Base-by-base conservation (phyloP, 2,329 filamentous ascomycete genomes). In the Ceratocystiopsis sp. region DNA sequence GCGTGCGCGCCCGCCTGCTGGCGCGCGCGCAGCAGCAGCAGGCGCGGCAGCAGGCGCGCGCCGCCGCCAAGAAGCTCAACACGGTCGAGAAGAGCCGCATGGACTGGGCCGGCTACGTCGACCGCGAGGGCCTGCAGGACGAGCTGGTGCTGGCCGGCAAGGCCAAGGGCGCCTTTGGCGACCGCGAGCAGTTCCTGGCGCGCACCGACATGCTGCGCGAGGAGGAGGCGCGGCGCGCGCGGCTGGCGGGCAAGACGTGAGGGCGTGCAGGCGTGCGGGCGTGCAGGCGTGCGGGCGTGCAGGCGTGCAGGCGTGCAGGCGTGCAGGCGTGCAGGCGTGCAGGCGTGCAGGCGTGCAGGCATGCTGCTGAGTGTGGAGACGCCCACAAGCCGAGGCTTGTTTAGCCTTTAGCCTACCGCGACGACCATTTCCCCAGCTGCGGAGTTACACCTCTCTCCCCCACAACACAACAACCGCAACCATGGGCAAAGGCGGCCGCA, bases 21-120 rank as follows among this genome's bases (percentile, higher is more conserved):
- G 64, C 68, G 41, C 65, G 63, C 42, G 68, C 39, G 4, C 37
- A 41, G 16, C 19, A 25, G 25, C 42, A 41, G 25, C 42, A 44
- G 38, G 9, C 18, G 8, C 29, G 35, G 14, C 50, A 60, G 38
- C 65, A 65, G 15, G 65, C 69, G 46, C 7, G 7, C 10, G 33
- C 33, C 3, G 13, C 32, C 6, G 69, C 73, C 40, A 75, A 71
- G 64, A 81, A 80, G 55, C 63, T 81, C 50, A 82, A 78, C 55
- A 78, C 76, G 15, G 74, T 81, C 15, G 76, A 82, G 60, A 81
- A 81, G 67, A 80, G 75, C 52, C 68, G 75, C 42, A 77, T 82
- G 71, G 78, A 82, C 58, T 82, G 78, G 78, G 78, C 77, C 3
- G 75, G 76, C 13, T 81, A 72, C 52, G 78, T 82, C 45, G 78